These are phyloP conservation scores for Barnettozyma siamensis DNA, from an alignment of 805 yeast genomes.

Conservation along the genomic window DNA sequence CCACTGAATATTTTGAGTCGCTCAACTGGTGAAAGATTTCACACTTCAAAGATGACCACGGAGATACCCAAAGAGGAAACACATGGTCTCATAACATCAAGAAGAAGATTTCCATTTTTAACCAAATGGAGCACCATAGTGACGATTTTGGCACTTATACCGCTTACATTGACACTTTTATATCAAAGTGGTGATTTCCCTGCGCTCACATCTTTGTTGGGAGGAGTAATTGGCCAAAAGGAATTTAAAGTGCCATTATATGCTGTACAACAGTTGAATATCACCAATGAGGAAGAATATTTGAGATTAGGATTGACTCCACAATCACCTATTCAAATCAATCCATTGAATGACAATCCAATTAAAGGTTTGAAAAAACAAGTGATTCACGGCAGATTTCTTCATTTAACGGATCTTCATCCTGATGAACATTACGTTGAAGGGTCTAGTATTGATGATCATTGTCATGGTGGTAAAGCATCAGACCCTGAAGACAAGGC, in stretches of 20 bases:
- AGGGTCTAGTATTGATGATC: slow-evolving; percentile 41
- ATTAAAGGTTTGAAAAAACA: slow-evolving; percentile 8
- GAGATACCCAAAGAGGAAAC: neutral
- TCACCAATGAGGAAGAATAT: slow-evolving; percentile 25
- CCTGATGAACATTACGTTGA: slow-evolving; percentile 65
- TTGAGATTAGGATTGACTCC: slow-evolving; percentile 36
- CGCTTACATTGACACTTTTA: no score
- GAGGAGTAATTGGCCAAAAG: no score
- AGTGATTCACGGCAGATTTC: slow-evolving; percentile 58
- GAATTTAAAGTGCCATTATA: slow-evolving; percentile 1
- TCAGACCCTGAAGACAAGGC: slow-evolving; percentile 38
- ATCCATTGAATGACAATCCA: slow-evolving; percentile 11
- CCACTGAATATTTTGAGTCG: no score
- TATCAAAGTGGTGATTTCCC: no score
- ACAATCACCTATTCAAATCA: slow-evolving; percentile 29
- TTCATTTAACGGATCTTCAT: slow-evolving; percentile 84
- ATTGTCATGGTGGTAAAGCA: slow-evolving; percentile 51
- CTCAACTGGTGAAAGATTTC: no score
- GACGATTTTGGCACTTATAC: no score
- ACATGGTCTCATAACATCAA: no score
- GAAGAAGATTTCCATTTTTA: no score
- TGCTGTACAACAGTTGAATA: slow-evolving; percentile 11
- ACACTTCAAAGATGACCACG: no score
- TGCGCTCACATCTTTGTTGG: no score
- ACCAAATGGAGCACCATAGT: no score